Conservation (phyloP, 1,284 basidiomycete species). For the Austroboletus niveus region DNA sequence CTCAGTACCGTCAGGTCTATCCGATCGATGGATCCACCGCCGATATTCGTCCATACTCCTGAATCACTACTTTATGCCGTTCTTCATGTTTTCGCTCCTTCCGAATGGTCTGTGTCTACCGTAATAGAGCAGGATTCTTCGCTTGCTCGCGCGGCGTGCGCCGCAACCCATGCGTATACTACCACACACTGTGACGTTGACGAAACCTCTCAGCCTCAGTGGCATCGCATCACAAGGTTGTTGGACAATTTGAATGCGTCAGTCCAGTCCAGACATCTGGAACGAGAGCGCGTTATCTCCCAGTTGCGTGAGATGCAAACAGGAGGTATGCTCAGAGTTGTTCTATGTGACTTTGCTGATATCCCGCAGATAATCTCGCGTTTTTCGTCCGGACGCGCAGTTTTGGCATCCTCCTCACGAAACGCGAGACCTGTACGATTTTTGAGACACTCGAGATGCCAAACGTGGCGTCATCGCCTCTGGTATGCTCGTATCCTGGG, state of each 20-base stretch:
- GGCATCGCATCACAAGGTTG: constrained; percentile 4
- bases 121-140: no score
- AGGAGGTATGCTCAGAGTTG: neutral
- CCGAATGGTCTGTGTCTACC: no score
- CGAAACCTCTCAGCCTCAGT: neutral
- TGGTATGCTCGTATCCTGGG: neutral
- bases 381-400: neutral
- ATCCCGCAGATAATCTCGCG: neutral
- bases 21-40: no score
- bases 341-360: no score
- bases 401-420: neutral
- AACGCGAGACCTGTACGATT: neutral
- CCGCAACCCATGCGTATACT: constrained; percentile 4
- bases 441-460: neutral
- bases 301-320: neutral
- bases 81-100: no score
- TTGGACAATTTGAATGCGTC: neutral
- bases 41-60: no score
- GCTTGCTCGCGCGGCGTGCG: neutral
- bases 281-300: neutral
- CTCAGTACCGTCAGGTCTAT: no score
- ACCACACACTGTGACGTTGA: neutral
- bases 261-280: neutral
- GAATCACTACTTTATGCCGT: no score
- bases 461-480: neutral